Base-by-base conservation (phyloP, 495 filamentous ascomycete genomes). In the Lentithecium fluviatile region DNA sequence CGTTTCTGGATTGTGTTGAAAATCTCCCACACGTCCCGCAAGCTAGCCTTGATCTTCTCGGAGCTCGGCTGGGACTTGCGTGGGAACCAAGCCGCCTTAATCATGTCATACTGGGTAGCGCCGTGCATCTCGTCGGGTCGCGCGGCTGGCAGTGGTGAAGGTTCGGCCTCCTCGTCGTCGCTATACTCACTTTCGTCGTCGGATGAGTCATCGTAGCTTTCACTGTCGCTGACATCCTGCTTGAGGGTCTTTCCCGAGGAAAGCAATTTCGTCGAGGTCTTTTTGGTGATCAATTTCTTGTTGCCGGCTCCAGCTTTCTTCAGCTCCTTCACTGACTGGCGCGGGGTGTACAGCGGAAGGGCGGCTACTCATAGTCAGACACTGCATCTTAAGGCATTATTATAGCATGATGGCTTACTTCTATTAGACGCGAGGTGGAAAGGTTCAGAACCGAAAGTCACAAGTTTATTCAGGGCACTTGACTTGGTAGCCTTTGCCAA, bases 51-150 rank as follows among this genome's bases (percentile, higher is more conserved):
- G 38, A 85, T 77, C 55, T 80, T 78, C 24, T 80, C 77, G 0
- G 72, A 65, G 17, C 71, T 66, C 17, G 74, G 72, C 38, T 71
- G 60, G 54, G 74, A 64, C 56, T 78, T 82, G 32, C 78, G 77
- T n/a, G 82, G 79, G 12, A 73, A 80, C 85, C 87, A 89, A 17
- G 89, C 78, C 20, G 84, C 83, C 68, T 82, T 80, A 24, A 87
- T 76, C 1, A 81, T 74, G 61, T 89, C 86, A 65, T 86, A 89
- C 42, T 80, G 72, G 0, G 81, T 76, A 24, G 80, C 85, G 56
- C 78, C 80, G 34, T 77, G 66, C 2, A 81, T 77, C 49, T 83
- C 80, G 21, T 63, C 77, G 25, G 83, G 81, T 11, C 80, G 77
- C 40, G 63, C 63, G 42, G 62, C 38, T 5, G 85, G 82, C n/a